A percentile compares a stretch with the other conserved stretches of the same genome.
Conservation (phyloP, 495 filamentous ascomycete genomes). For the Neurospora tetrasperma region DNA sequence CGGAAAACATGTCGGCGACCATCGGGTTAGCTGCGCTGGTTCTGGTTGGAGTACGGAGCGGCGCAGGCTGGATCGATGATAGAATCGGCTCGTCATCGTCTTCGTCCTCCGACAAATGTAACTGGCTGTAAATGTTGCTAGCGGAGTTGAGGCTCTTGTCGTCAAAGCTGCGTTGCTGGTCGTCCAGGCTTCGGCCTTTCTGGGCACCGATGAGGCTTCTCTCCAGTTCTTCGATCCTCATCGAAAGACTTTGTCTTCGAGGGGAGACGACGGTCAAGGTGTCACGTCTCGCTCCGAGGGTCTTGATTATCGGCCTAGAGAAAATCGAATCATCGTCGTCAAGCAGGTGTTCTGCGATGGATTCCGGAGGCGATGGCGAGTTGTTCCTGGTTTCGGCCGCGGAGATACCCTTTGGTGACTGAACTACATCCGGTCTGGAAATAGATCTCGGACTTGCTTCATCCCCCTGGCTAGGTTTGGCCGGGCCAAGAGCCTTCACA, state of each 20-base stretch:
- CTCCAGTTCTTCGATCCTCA: constrained; percentile 36
- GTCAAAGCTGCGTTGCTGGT: constrained; percentile 11
- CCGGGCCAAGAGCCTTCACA: neutral
- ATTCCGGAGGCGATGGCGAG: constrained; percentile 4
- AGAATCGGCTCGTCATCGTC: constrained; percentile 17
- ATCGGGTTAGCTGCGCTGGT: neutral
- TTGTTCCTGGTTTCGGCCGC: neutral
- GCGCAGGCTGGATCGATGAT: constrained; percentile 14
- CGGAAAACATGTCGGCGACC: neutral
- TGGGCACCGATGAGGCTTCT: constrained; percentile 19
- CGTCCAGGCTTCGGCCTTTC: constrained; percentile 15
- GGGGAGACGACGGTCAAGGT: constrained; percentile 25
- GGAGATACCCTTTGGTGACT: neutral
- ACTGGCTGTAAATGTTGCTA: neutral
- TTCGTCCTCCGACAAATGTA: neutral
- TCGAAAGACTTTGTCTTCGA: constrained; percentile 31
- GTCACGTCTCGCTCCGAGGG: constrained; percentile 33
- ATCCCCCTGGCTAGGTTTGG: neutral
- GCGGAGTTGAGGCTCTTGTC: constrained; percentile 6
- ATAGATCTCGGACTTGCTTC: neutral
- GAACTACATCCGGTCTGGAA: neutral
- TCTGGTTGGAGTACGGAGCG: constrained; percentile 9
- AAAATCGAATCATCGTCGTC: constrained; percentile 15
- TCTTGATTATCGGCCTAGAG: constrained; percentile 27
- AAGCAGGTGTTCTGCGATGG: constrained; percentile 4